A percentile compares a stretch with the other conserved stretches of the same genome.
phyloP scores from a whole-genome alignment of 2,329 filamentous ascomycete species.

The Pezicula neosporulosa region DNA sequence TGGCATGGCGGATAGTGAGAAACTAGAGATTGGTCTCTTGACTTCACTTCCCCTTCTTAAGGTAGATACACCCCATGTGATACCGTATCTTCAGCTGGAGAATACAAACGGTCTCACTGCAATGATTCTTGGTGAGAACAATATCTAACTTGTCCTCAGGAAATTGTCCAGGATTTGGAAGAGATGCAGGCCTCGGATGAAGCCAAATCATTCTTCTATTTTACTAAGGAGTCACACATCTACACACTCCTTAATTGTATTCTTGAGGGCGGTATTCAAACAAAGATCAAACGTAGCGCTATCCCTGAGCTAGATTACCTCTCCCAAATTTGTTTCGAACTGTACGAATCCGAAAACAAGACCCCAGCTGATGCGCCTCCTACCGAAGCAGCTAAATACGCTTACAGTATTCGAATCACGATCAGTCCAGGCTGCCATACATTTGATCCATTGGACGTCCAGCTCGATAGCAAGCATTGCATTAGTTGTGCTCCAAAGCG shows the following conservation, averaged over 20 bases:
- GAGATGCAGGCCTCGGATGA: conserved; percentile 94
- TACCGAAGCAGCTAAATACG: conserved; percentile 49
- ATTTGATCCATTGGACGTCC: conserved; percentile 92
- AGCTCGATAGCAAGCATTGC: conserved; percentile 92
- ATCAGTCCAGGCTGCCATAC: conserved; percentile 96
- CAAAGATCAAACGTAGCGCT: conserved; percentile 91
- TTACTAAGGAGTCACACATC: conserved; percentile 98
- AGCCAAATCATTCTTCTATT: conserved; percentile 96
- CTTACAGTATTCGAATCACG: conserved; percentile 94
- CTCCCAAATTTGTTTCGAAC: conserved; percentile 94
- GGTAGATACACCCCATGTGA: conserved; percentile 10
- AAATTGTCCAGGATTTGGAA: conserved; percentile 95
- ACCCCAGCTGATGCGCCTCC: conserved; percentile 22
- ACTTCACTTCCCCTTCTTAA: conserved; percentile 87
- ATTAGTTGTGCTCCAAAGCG: conserved; percentile 91
- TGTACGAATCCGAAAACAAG: conserved; percentile 87
- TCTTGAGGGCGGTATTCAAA: conserved; percentile 91
- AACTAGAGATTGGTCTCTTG: conserved; percentile 95
- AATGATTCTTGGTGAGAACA: background rate
- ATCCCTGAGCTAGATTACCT: conserved; percentile 98
- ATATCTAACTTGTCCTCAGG: conserved; percentile 41
- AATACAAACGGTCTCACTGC: background rate
- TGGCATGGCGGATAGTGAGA: conserved; percentile 91
- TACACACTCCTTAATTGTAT: conserved; percentile 98
- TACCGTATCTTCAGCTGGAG: background rate